Evolutionary conservation across 805 yeast genomes (phyloP).

Genomic region (Wickerhamiella sergipiensis): DNA sequence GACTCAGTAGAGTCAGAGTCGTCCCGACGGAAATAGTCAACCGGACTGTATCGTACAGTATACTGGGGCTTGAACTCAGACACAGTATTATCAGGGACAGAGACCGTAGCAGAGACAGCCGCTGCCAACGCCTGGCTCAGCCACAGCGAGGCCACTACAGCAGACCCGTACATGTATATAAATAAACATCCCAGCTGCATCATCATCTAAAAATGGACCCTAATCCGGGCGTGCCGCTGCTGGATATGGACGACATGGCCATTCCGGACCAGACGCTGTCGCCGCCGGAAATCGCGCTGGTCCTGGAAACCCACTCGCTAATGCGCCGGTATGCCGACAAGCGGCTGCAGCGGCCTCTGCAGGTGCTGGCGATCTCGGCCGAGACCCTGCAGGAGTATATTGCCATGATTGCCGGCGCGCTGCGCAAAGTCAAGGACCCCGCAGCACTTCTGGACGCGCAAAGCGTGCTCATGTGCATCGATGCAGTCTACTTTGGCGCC

Average conservation of each 20-base stretch:
- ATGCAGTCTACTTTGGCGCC: background rate
- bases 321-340: background rate
- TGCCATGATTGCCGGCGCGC: background rate
- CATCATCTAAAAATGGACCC: background rate
- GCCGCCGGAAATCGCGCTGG: background rate
- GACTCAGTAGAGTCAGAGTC: background rate
- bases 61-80: background rate
- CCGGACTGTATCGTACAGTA: background rate
- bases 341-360: background rate
- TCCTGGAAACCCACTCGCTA: background rate
- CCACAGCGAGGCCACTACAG: background rate
- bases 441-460: background rate
- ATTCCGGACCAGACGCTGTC: slow-evolving; percentile 1
- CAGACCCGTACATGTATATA: background rate
- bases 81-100: no score
- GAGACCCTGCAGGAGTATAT: background rate
- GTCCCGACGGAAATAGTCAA: background rate
- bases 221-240: background rate
- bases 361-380: background rate
- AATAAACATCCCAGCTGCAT: background rate
- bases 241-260: background rate
- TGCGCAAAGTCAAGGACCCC: background rate
- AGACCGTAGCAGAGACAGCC: no score
- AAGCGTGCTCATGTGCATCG: background rate
- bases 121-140: background rate